Conservation (phyloP, 2,329 filamentous ascomycete species). For the Graphiopsis chlorocephala region DNA sequence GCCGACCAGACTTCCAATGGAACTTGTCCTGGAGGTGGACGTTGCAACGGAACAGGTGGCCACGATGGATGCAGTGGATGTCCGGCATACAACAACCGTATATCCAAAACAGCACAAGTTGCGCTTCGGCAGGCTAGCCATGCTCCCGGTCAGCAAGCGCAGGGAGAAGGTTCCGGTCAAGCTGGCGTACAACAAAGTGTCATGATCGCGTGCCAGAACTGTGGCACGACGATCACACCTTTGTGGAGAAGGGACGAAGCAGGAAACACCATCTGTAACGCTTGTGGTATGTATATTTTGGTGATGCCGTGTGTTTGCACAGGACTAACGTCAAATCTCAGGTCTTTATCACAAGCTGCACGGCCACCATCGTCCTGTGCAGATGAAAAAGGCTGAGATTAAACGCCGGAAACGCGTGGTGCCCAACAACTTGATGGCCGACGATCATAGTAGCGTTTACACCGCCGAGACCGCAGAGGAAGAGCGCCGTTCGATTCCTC, state of each 20-base stretch:
- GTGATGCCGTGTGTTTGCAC: background rate
- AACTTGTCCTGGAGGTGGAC: constrained; percentile 92
- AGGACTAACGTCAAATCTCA: constrained; percentile 39
- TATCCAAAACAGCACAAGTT: constrained; percentile 80
- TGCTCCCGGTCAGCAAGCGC: constrained; percentile 7
- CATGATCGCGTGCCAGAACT: constrained; percentile 94
- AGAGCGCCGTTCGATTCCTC: constrained; percentile 11
- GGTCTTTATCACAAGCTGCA: constrained; percentile 96
- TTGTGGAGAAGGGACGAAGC: constrained; percentile 92
- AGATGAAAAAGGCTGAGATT: constrained; percentile 99
- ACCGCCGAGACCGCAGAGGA: constrained; percentile 8
- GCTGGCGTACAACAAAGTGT: constrained; percentile 46
- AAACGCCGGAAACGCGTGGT: constrained; percentile 94
- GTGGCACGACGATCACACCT: constrained; percentile 92
- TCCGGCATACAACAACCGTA: constrained; percentile 94
- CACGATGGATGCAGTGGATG: constrained; percentile 94
- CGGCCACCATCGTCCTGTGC: constrained; percentile 84
- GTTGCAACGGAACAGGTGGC: constrained; percentile 93
- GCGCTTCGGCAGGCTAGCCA: constrained; percentile 47
- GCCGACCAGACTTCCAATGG: constrained; percentile 73
- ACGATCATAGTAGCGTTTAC: constrained; percentile 21
- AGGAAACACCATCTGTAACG: constrained; percentile 97
- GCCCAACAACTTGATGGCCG: constrained; percentile 60
- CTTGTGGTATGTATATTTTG: constrained; percentile 67
- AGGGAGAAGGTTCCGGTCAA: constrained; percentile 10